Base-by-base conservation (phyloP, 2,329 filamentous ascomycete genomes). In the Claviceps spartinae region DNA sequence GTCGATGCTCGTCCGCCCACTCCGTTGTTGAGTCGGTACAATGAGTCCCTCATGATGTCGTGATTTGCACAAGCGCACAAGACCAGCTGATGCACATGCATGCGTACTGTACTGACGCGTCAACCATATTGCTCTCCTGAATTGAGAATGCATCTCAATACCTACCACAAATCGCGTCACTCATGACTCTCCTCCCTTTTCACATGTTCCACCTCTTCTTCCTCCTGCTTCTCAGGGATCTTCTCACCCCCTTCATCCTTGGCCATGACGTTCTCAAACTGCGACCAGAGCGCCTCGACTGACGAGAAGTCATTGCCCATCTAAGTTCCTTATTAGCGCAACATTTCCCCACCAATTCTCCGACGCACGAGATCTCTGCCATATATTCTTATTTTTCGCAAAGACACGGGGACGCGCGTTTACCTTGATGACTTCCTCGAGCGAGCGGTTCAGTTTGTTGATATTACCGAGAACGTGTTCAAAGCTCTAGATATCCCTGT, bases 271-370 rank as follows among this genome's bases (percentile, higher is more conserved):
- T 84, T 86, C 71, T 98, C 93, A 63, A 98, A 97, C 62, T 95
- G 88, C 41, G 87, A 94, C 93, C 93, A 98, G 16, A 98, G 77
- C 34, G 88, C 89, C 68, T 98, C 93, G 44, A 98, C 93, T 4
- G 88, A 90, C n/a, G 86, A 84, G 69, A 98, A 96, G 63, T 98
- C 93, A 68, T 95, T 95, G 40, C 93, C 93, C 50, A 98, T 83
- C 83, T 88, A 51, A 5, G 11, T 20, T 34, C 11, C 9, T 34
- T 11, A 34, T 34, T 34, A 34, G 30, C 30, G 30, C 30, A 1
- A 34, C 1, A 11, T 11, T 34, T 34, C 3, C 9, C 30, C 1
- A 34, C 1, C 30, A 4, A 11, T 11, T 34, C 0, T 34, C 4
- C 9, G 30, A 34, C 30, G 30, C 30, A 34, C 30, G 30, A 4